These are phyloP conservation scores for Botrytis byssoidea DNA, from an alignment of 2,329 filamentous ascomycete genomes.

Conservation along the genomic window DNA sequence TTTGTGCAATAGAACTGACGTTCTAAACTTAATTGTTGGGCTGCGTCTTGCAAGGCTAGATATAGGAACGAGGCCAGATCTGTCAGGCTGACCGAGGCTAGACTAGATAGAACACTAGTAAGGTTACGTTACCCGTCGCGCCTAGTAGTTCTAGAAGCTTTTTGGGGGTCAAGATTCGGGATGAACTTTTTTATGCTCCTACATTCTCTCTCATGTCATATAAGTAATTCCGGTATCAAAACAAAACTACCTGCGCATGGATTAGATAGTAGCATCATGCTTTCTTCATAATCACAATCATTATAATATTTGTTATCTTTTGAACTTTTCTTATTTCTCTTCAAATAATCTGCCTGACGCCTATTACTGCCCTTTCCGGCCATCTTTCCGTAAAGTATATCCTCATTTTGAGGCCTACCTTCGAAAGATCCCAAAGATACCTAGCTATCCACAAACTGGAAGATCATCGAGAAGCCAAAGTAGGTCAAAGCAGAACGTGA, in stretches of 20 bases:
- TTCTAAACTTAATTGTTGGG: slow-evolving; percentile 5
- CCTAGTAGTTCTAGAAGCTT: slow-evolving; percentile 10
- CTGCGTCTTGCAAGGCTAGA: slow-evolving; percentile 11
- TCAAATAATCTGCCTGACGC: slow-evolving; percentile 22
- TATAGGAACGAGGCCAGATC: slow-evolving; percentile 16
- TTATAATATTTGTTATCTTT: background rate
- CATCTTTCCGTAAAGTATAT: slow-evolving; percentile 15
- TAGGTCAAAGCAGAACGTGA: slow-evolving; percentile 14
- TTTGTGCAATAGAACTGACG: background rate
- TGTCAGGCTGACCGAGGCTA: slow-evolving; percentile 9
- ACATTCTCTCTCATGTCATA: background rate
- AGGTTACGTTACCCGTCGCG: background rate
- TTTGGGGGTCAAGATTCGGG: background rate
- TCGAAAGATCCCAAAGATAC: background rate
- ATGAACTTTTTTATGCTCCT: background rate
- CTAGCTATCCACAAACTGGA: slow-evolving; percentile 9
- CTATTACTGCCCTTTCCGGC: slow-evolving; percentile 6
- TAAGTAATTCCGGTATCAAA: background rate
- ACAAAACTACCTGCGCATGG: background rate
- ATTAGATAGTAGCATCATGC: background rate
- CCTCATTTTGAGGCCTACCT: slow-evolving; percentile 15
- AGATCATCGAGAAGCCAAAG: slow-evolving; percentile 16
- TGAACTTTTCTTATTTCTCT: slow-evolving; percentile 9
- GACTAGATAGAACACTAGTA: background rate
- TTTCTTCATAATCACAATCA: background rate